These are phyloP conservation scores for Cordyceps fumosorosea DNA, from an alignment of 2,329 filamentous ascomycete species.

Conservation along the genomic window DNA sequence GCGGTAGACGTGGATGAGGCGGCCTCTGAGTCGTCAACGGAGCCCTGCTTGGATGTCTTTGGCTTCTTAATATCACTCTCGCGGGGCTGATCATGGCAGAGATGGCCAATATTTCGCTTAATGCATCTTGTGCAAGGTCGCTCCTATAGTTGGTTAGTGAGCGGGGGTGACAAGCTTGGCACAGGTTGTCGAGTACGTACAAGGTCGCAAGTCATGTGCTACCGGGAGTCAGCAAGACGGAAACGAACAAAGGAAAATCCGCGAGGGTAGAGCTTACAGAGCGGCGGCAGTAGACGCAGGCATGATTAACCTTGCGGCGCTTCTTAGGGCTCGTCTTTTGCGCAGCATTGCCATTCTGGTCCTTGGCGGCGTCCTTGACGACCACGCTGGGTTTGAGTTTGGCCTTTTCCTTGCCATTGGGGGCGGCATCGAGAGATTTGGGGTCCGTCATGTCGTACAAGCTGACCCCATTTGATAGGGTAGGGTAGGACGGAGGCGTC, in stretches of 20 bases:
- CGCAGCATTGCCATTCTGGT: conserved; percentile 21
- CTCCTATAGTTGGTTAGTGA: conserved; percentile 51
- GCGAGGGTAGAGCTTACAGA: conserved; percentile 59
- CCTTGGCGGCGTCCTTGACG: conserved; percentile 24
- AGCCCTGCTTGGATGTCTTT: conserved; percentile 59
- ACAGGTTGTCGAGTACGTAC: conserved; percentile 47
- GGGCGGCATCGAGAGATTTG: conserved; percentile 18
- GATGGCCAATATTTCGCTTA: conserved; percentile 96
- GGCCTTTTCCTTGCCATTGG: conserved; percentile 22
- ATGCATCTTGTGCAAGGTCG: conserved; percentile 95
- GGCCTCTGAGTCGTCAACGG: conserved; percentile 53
- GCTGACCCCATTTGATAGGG: neutral
- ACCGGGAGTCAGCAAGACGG: conserved; percentile 19
- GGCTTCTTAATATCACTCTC: conserved; percentile 74
- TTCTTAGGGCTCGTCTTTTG: conserved; percentile 63
- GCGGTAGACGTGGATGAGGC: conserved; percentile 47
- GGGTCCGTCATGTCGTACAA: conserved; percentile 25
- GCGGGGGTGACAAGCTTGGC: conserved; percentile 11
- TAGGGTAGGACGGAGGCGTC: neutral
- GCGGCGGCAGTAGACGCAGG: conserved; percentile 83
- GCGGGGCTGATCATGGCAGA: conserved; percentile 95
- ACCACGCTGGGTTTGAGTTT: neutral
- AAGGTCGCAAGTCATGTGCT: conserved; percentile 92
- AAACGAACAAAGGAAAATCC: conserved; percentile 14
- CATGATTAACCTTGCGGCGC: conserved; percentile 83